Percentiles rank a stretch among this genome's conserved stretches.
Conservation (phyloP, 306 rosid genomes). For the Trifolium subterraneum region DNA sequence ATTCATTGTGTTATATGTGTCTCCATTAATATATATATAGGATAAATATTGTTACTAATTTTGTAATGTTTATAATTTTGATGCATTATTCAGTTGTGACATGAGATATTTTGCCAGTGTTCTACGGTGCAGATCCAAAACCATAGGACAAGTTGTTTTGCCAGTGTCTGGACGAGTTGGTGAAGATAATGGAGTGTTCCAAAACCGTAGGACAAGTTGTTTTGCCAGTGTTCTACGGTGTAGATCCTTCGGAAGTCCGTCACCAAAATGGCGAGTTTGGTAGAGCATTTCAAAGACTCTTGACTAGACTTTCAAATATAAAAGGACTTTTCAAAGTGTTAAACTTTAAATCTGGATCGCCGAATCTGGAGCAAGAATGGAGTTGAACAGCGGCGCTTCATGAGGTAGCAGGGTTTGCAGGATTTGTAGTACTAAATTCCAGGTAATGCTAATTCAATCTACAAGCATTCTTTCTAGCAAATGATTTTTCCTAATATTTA, state of each 20-base stretch:
- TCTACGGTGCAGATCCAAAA: too few species aligned
- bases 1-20: too few species aligned
- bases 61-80: too few species aligned
- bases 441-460: neutral
- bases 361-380: neutral
- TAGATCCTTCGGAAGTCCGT: neutral
- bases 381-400: neutral
- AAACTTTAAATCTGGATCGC: neutral
- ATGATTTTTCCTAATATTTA: too few species aligned
- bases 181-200: neutral
- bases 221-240: neutral
- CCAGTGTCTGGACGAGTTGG: neutral
- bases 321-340: neutral
- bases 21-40: too few species aligned
- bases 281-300: neutral
- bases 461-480: too few species aligned
- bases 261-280: neutral
- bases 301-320: neutral
- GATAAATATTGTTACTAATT: too few species aligned
- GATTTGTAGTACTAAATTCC: neutral
- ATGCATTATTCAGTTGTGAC: neutral
- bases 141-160: too few species aligned
- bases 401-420: neutral
- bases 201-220: neutral
- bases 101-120: too few species aligned